Percentiles rank a stretch among this genome's conserved stretches.
Evolutionary conservation across 2,329 filamentous ascomycete species (phyloP).

Genomic region (Colletotrichum gloeosporioides): DNA sequence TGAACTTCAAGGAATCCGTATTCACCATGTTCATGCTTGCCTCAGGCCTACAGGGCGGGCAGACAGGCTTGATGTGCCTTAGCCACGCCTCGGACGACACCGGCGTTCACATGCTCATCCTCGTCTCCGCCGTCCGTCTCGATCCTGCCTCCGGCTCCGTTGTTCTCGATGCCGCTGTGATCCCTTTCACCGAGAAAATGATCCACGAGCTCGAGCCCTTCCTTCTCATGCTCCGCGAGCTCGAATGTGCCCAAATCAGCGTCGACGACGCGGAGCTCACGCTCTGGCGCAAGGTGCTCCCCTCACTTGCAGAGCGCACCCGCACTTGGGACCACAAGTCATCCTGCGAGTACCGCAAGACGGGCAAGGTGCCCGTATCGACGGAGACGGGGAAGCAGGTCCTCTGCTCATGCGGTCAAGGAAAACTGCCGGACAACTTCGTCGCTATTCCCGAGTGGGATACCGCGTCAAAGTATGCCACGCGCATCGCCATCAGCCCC

Average conservation of each 20-base stretch:
- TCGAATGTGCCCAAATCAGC: slow-evolving; percentile 40
- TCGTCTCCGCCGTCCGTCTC: slow-evolving; percentile 49
- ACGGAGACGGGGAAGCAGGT: slow-evolving; percentile 38
- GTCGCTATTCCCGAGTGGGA: slow-evolving; percentile 48
- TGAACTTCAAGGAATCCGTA: slow-evolving; percentile 55
- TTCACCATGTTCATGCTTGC: slow-evolving; percentile 52
- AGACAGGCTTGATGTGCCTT: slow-evolving; percentile 50
- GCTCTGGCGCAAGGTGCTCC: slow-evolving; percentile 52
- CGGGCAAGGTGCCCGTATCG: slow-evolving; percentile 42
- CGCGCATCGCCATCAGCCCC: slow-evolving; percentile 64
- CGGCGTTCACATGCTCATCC: slow-evolving; percentile 44
- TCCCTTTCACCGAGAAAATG: slow-evolving; percentile 45
- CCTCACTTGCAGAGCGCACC: slow-evolving; percentile 51
- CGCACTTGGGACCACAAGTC: slow-evolving; percentile 50
- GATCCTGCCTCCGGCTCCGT: slow-evolving; percentile 46
- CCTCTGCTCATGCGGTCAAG: slow-evolving; percentile 52
- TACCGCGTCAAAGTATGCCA: slow-evolving; percentile 44
- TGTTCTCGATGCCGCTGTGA: slow-evolving; percentile 52
- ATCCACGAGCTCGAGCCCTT: slow-evolving; percentile 42
- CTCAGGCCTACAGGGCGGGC: slow-evolving; percentile 49
- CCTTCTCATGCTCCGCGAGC: slow-evolving; percentile 38
- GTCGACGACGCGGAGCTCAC: slow-evolving; percentile 63
- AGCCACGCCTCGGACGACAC: slow-evolving; percentile 35
- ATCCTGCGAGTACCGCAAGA: slow-evolving; percentile 47
- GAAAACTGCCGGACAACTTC: slow-evolving; percentile 44